phyloP scores from a whole-genome alignment of 805 yeast species.

The Sungouiozyma intestinalis region DNA sequence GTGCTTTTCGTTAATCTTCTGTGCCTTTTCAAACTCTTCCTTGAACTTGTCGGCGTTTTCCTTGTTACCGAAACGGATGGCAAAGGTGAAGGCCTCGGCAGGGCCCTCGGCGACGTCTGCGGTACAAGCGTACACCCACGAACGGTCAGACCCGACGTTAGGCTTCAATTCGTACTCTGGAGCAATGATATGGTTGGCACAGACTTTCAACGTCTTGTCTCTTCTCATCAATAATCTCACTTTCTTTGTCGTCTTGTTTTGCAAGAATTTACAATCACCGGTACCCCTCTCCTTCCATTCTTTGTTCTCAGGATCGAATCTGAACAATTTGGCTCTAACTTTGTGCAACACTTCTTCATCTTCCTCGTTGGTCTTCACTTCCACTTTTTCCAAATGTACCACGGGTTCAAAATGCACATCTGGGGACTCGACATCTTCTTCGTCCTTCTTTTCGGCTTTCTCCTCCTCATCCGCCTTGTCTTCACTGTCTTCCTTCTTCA shows the following conservation, averaged over 20 bases:
- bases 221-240: conserved; percentile 96
- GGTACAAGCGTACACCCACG: conserved; percentile 94
- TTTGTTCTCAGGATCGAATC: conserved; percentile 69
- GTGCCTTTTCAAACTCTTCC: conserved; percentile 82
- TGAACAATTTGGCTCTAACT: conserved; percentile 90
- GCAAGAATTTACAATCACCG: conserved; percentile 91
- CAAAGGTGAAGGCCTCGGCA: conserved; percentile 92
- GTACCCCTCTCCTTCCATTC: conserved; percentile 99
- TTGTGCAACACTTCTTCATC: conserved; percentile 74
- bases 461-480: conserved; percentile 28
- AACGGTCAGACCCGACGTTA: conserved; percentile 93
- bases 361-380: conserved; percentile 91
- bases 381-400: conserved; percentile 90
- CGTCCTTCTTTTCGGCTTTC: conserved; percentile 27
- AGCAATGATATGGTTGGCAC: conserved; percentile 89
- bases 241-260: conserved; percentile 74
- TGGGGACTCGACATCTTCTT: conserved; percentile 32
- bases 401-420: conserved; percentile 91
- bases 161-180: conserved; percentile 79
- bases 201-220: conserved; percentile 94
- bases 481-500: conserved; percentile 40
- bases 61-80: conserved; percentile 86
- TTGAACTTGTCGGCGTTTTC: conserved; percentile 94
- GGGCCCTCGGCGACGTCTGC: conserved; percentile 94
- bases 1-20: conserved; percentile 47